Evolutionary conservation across 2,329 filamentous ascomycete genomes (phyloP), one percentile per base, ranked within the genome.

Genomic region (Uncinocarpus reesii): DNA sequence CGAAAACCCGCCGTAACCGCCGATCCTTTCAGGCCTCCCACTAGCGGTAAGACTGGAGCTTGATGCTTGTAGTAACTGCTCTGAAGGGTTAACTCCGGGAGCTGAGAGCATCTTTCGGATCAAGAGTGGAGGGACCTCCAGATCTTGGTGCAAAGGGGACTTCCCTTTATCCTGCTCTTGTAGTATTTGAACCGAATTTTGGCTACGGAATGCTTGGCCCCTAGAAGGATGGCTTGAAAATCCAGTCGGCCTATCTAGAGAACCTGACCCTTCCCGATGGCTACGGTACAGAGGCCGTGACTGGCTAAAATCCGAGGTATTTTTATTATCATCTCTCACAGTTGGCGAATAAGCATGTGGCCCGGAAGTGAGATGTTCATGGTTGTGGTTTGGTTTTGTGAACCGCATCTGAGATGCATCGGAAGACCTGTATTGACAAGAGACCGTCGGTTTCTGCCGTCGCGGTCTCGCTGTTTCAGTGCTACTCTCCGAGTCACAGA

Each of bases 1-100:
- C 11, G 11, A 29, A 15, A 46, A 46, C 20, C 43, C 43, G n/a
- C 43, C 43, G 15, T 46, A 46, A n/a, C 43, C 43, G 3, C 43
- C 43, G 21, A 38, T 20, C 20, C 43, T 38, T 37, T 46, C 34
- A 13, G 43, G 32, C 2, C 43, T 23, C 18, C 7, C 2, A 16
- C 16, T 46, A 16, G 1, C 8, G 32, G 23, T 29, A 16, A 15
- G 21, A 24, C 2, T 15, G 16, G 31, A 26, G 18, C 8, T 7
- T 16, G 8, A 20, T 20, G 2, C 23, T 13, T 16, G 42, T 4
- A 16, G 31, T 7, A 23, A 8, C 10, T 7, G 10, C 3, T 21
- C 23, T 8, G 20, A 6, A n/a, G 43, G 3, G 1, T 23, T n/a
- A 7, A 38, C 11, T 15, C 20, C 37, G 8, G 43, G 43, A 11